These are phyloP conservation scores for Penicillium sp. DNA, from an alignment of 2,329 filamentous ascomycete species.

Conservation along the genomic window DNA sequence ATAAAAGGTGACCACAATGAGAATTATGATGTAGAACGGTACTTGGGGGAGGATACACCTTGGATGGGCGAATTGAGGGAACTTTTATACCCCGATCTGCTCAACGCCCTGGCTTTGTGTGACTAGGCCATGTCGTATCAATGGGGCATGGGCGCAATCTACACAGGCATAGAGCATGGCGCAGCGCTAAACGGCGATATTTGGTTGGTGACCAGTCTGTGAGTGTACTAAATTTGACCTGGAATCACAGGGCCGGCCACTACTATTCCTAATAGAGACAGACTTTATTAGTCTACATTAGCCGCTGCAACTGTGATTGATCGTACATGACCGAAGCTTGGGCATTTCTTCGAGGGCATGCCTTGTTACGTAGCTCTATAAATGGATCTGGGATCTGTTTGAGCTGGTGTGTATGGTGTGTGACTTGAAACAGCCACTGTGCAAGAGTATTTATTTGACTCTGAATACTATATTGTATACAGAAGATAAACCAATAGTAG, in stretches of 20 bases:
- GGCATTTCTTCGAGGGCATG: not conserved
- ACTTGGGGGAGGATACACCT: not conserved
- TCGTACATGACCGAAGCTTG: not conserved
- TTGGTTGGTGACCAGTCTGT: not conserved
- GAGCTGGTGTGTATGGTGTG: not conserved
- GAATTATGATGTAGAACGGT: not conserved
- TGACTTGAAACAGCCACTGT: not conserved
- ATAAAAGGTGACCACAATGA: not conserved
- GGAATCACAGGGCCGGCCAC: not conserved
- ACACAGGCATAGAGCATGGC: not conserved
- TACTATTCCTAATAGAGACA: not conserved
- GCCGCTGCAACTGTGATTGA: constrained; percentile 1
- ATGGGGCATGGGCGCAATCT: not conserved
- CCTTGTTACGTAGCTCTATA: not conserved
- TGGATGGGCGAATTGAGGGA: not conserved
- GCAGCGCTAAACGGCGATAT: constrained; percentile 2
- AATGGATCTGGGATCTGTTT: not conserved
- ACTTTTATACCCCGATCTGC: constrained; percentile 1
- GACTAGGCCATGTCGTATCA: not conserved
- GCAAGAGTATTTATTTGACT: not conserved
- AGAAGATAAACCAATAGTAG: not conserved
- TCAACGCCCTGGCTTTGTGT: not conserved
- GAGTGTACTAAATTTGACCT: not conserved
- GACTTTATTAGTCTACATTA: not conserved
- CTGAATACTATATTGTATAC: not conserved